Percentiles rank a stretch among this genome's conserved stretches.
phyloP scores from a whole-genome alignment of 2,329 filamentous ascomycete species.

The Aspergillus arachidicola region DNA sequence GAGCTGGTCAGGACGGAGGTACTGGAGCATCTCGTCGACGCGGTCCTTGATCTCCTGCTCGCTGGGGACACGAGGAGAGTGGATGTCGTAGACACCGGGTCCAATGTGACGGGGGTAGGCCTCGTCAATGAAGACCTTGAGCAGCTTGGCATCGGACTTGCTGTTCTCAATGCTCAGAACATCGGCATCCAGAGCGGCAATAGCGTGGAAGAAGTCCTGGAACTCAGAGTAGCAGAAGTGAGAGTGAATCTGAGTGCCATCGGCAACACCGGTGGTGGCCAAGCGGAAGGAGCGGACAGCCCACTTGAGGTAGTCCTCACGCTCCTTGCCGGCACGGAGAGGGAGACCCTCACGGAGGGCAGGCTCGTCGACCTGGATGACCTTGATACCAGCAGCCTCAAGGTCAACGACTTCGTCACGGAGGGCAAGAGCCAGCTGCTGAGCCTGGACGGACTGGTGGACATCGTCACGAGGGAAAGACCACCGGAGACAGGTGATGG shows the following conservation, averaged over 20 bases:
- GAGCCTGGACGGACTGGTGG: conserved; percentile 97
- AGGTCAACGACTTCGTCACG: conserved; percentile 98
- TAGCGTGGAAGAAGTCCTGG: conserved; percentile 99
- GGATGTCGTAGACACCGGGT: conserved; percentile 99
- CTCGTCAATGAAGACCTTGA: conserved; percentile 97
- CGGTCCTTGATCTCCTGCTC: conserved; percentile 99
- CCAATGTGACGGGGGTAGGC: conserved; percentile 98
- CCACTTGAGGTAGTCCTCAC: conserved; percentile 95
- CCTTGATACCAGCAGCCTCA: conserved; percentile 91
- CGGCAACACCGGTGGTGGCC: conserved; percentile 86
- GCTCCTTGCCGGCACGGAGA: conserved; percentile 89
- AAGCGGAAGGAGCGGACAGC: conserved; percentile 98
- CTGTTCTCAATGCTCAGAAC: conserved; percentile 99
- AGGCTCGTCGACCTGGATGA: conserved; percentile 99
- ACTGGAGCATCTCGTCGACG: conserved; percentile 96
- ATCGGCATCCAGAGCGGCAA: conserved; percentile 95
- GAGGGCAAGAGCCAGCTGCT: conserved; percentile 97
- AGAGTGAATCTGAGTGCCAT: conserved; percentile 98
- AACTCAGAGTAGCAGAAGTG: conserved; percentile 99
- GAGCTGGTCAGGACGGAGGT: conserved; percentile 97
- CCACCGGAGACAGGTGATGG: conserved; percentile 98
- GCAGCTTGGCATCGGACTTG: conserved; percentile 99
- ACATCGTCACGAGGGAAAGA: conserved; percentile 99
- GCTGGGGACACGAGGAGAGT: conserved; percentile 94
- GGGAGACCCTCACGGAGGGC: conserved; percentile 99